Percentiles rank a stretch among this genome's conserved stretches.
phyloP scores from a whole-genome alignment of 345 rosid species.

The Microcos paniculata region DNA sequence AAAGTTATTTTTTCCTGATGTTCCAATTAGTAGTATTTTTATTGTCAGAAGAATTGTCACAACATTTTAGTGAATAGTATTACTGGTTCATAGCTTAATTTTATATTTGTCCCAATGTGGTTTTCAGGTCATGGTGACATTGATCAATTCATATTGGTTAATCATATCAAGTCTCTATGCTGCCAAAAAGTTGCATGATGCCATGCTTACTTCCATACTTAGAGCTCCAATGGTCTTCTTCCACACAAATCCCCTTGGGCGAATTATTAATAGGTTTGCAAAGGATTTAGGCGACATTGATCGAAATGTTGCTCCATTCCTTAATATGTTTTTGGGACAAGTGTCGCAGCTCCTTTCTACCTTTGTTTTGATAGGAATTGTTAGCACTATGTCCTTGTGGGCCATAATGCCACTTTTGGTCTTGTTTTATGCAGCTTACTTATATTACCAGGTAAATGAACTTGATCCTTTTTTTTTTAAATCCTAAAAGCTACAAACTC shows the following conservation, averaged over 20 bases:
- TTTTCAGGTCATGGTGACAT: slow-evolving; percentile 79
- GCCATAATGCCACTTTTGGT: slow-evolving; percentile 95
- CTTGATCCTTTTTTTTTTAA: slow-evolving; percentile 9
- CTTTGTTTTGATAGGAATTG: slow-evolving; percentile 86
- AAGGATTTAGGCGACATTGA: slow-evolving; percentile 98
- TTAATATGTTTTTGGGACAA: slow-evolving; percentile 79
- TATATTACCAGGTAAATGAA: slow-evolving; percentile 81
- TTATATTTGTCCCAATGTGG: slow-evolving; percentile 1
- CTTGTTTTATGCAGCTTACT: slow-evolving; percentile 83
- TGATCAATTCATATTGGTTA: slow-evolving; percentile 88
- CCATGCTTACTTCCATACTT: slow-evolving; percentile 85
- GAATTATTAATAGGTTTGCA: slow-evolving; percentile 93
- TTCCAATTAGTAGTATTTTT: neutral
- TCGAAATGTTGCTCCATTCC: slow-evolving; percentile 68
- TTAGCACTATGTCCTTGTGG: slow-evolving; percentile 98
- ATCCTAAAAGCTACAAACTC: neutral
- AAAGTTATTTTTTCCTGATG: neutral
- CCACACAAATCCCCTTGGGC: slow-evolving; percentile 94
- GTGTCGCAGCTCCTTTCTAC: slow-evolving; percentile 93
- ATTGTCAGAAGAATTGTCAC: neutral
- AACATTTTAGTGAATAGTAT: neutral
- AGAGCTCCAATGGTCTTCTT: slow-evolving; percentile 99
- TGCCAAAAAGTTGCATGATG: slow-evolving; percentile 84
- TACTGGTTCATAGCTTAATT: neutral
- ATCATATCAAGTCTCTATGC: slow-evolving; percentile 85